Base-by-base conservation (phyloP, 495 filamentous ascomycete species). In the Hyaloscypha finlandica region DNA sequence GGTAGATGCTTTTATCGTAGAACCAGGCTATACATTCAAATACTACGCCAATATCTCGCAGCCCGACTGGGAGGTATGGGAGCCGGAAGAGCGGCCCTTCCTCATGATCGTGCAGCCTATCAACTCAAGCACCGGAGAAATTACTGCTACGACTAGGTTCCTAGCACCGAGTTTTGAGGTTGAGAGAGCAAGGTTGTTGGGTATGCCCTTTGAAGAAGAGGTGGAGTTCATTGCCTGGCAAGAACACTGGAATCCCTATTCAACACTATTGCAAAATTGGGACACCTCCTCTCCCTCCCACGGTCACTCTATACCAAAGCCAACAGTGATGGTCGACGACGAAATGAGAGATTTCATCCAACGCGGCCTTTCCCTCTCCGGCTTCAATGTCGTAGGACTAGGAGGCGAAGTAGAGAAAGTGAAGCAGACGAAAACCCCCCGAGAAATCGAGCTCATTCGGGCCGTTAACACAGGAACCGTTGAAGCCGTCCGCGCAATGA, bases 391-490 rank as follows among this genome's bases (percentile, higher is more conserved):
- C 31, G 63, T 78, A 4, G 83, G 83, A 6, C 67, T 85, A 6
- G 71, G 70, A 53, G 78, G 77, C 4, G 76, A 80, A 42, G 81
- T 83, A 29, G 83, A 86, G 63, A 74, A 77, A 59, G 81, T 85
- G 0, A 72, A 80, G 32, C 85, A 86, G 73, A 78, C 77, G 53
- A 86, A 86, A 69, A 81, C 78, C 25, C 66, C 71, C 0, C 73
- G 73, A 6, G 83, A 85, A 59, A 74, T 85, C 22, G 82, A 80
- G 63, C 77, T 85, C 56, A 70, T 87, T 8, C 75, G 83, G 6
- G 83, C 84, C 16, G 83, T 87, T 8, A 87, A 87, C 63, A 85
- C 83, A 0, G 84, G 84, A 9, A 86, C 84, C 2, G 82, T 86
- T 2, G 81, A 81, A 54, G 84, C 84, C 0, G 77, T 87, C 25